A percentile compares a stretch with the other conserved stretches of the same genome.
Evolutionary conservation across 1,284 basidiomycete species (phyloP).

Genomic region (Cutaneotrichosporon sp.): DNA sequence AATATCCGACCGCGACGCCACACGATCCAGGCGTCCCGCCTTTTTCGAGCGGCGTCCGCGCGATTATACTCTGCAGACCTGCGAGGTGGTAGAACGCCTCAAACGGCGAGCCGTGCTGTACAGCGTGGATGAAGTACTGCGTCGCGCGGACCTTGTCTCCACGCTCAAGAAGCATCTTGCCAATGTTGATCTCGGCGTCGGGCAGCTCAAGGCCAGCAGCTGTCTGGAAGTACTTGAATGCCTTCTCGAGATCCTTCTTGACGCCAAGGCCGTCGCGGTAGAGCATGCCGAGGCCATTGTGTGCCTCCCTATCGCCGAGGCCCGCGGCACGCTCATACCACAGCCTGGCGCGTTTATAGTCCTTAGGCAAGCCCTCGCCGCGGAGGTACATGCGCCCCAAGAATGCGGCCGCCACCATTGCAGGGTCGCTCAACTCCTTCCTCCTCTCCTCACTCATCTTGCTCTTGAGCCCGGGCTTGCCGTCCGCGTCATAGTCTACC

Average conservation of each 20-base stretch:
- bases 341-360: constrained; percentile 72
- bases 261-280: constrained; percentile 81
- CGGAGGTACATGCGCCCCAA: constrained; percentile 89
- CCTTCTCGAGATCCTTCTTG: constrained; percentile 51
- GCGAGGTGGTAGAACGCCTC: constrained; percentile 91
- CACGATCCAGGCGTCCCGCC: constrained; percentile 56
- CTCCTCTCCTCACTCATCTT: constrained; percentile 48
- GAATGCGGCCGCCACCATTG: constrained; percentile 69
- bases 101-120: constrained; percentile 78
- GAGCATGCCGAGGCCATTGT: constrained; percentile 87
- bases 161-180: constrained; percentile 65
- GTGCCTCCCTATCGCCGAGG: constrained; percentile 73
- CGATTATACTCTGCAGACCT: constrained; percentile 63
- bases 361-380: constrained; percentile 82
- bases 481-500: constrained; percentile 52
- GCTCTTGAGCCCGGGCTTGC: constrained; percentile 52
- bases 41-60: constrained; percentile 38
- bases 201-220: constrained; percentile 80
- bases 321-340: constrained; percentile 89
- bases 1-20: constrained; percentile 71
- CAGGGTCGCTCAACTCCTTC: constrained; percentile 53
- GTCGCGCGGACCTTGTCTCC: constrained; percentile 54
- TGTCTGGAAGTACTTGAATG: constrained; percentile 64
- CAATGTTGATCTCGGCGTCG: constrained; percentile 86
- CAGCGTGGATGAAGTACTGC: constrained; percentile 71